Evolutionary conservation across 2,329 filamentous ascomycete genomes (phyloP), one percentile per base, ranked within the genome.

Genomic region (Trichophaea hybrida): DNA sequence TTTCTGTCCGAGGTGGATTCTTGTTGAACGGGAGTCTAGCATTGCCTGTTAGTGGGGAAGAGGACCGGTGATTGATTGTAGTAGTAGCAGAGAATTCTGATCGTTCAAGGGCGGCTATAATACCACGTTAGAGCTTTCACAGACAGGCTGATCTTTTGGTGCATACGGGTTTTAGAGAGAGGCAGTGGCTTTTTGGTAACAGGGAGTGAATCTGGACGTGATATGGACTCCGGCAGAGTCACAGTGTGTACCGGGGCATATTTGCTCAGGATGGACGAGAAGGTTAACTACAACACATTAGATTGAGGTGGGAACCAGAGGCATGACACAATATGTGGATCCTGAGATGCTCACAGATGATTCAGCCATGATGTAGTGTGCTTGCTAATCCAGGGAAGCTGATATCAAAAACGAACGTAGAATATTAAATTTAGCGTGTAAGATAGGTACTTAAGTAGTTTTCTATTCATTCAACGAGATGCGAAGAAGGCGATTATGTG

Each of bases 231-330:
- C 4, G 55, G 53, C 31, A 60, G 51, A 6, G 59, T 52, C 24
- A 51, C 60, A 12, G 31, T 62, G 35, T 32, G 53, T 49, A 51
- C 53, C 34, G 61, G 56, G 17, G 62, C 60, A 46, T 59, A 64
- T 44, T 61, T 61, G 50, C 61, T 64, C 34, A 64, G 55, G 43
- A 64, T 60, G 24, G 58, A 58, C 33, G 62, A 63, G 24, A 64
- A 63, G 38, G 60, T 64, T 34, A 64, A 63, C 62, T 64, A 52
- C 2, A 60, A 24, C 24, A 24, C 3, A 24, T 24, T 24, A 24
- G 24, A 2, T 24, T 24, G 24, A 24, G 24, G 24, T 24, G 24
- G 24, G 24, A 24, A 2, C 24, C 24, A 24, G 24, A 24, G 24
- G 24, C 24, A 24, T 24, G 24, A 24, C 24, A 3, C 24, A 24